Evolutionary conservation across 2,329 filamentous ascomycete genomes (phyloP).

Genomic region (Clarireedia homoeocarpa): DNA sequence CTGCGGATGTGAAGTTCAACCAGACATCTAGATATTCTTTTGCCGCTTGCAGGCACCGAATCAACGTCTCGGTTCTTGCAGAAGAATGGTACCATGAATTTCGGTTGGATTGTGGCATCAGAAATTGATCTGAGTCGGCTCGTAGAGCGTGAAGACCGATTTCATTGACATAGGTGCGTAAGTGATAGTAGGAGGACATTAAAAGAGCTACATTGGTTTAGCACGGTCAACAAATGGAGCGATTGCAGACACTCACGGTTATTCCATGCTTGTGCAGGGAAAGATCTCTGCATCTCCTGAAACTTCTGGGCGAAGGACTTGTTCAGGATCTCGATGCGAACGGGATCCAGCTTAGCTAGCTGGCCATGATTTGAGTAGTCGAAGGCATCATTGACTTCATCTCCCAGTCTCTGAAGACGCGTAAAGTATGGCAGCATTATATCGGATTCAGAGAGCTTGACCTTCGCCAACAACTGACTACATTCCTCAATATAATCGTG

Average conservation of each 20-base stretch:
- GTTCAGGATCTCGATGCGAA: slow-evolving; percentile 21
- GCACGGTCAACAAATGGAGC: neutral
- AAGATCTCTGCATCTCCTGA: slow-evolving; percentile 16
- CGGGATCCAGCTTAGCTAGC: slow-evolving; percentile 16
- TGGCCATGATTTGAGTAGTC: slow-evolving; percentile 18
- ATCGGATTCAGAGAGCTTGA: slow-evolving; percentile 18
- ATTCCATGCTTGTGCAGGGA: slow-evolving; percentile 19
- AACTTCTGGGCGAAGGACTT: slow-evolving; percentile 22
- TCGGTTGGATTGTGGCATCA: neutral
- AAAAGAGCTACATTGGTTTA: neutral
- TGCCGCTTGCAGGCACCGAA: slow-evolving; percentile 13
- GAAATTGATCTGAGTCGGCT: slow-evolving; percentile 1
- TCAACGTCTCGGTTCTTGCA: slow-evolving; percentile 13
- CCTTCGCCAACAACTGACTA: slow-evolving; percentile 15
- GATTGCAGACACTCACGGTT: slow-evolving; percentile 14
- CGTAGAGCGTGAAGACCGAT: slow-evolving; percentile 21
- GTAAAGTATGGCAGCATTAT: slow-evolving; percentile 22
- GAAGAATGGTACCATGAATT: slow-evolving; percentile 18
- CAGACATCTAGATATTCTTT: slow-evolving; percentile 19
- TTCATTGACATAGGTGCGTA: slow-evolving; percentile 20
- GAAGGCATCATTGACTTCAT: slow-evolving; percentile 25
- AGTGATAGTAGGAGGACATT: slow-evolving; percentile 9
- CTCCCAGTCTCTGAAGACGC: slow-evolving; percentile 20
- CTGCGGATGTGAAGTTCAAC: slow-evolving; percentile 5
- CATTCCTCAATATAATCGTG: slow-evolving; percentile 22